Evolutionary conservation across 768 basidiomycete genomes (phyloP).

Genomic region (Suillus variegatus): DNA sequence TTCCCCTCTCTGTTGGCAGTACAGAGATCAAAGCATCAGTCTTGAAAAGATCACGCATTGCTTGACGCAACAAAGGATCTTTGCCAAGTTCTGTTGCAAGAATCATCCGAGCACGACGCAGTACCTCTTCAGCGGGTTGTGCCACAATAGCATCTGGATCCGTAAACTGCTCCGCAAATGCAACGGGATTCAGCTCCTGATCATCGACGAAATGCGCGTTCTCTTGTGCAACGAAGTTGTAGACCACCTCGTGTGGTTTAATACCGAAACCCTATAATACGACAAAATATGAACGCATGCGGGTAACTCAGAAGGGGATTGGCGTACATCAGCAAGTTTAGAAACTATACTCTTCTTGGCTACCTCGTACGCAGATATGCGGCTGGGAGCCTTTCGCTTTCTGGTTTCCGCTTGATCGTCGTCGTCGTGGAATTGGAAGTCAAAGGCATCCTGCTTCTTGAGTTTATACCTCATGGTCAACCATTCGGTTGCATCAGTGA

Average conservation of each 20-base stretch:
- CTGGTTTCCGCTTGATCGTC: conserved; percentile 49
- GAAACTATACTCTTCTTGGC: conserved; percentile 78
- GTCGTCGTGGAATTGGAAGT: conserved; percentile 73
- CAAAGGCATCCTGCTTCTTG: conserved; percentile 60
- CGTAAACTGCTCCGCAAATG: conserved; percentile 84
- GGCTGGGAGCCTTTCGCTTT: conserved; percentile 81
- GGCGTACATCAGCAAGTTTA: conserved; percentile 76
- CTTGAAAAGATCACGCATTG: conserved; percentile 75
- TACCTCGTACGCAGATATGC: conserved; percentile 81
- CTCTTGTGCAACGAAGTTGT: conserved; percentile 67
- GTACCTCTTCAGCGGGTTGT: conserved; percentile 63
- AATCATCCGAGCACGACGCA: conserved; percentile 78
- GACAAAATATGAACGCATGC: conserved; percentile 2
- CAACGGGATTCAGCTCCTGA: conserved; percentile 74
- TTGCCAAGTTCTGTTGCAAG: conserved; percentile 89
- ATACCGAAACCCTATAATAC: conserved; percentile 77
- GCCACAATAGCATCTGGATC: conserved; percentile 65
- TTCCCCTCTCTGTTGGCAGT: conserved; percentile 85
- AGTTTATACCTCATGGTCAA: conserved; percentile 81
- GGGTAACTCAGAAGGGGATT: background rate
- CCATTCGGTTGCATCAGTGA: conserved; percentile 93
- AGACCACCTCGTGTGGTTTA: conserved; percentile 78
- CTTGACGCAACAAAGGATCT: conserved; percentile 83
- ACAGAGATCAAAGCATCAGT: conserved; percentile 76
- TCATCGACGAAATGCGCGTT: conserved; percentile 77